Conservation (phyloP, 1,284 basidiomycete species). For the Amylostereum chailletii region DNA sequence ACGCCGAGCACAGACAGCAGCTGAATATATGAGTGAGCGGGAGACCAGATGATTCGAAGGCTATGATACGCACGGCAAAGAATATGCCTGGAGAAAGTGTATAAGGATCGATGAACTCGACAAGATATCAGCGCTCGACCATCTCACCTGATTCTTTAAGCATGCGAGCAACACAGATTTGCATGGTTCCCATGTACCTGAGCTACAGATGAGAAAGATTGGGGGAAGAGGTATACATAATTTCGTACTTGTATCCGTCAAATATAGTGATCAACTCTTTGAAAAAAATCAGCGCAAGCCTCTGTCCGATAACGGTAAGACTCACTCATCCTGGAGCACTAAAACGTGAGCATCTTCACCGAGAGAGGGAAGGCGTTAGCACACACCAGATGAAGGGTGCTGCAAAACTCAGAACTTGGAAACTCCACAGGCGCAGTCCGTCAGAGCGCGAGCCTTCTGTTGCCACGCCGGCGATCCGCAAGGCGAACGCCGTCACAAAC, state of each 20-base stretch:
- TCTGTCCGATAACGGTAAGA: conserved; percentile 1
- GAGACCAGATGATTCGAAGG: conserved; percentile 9
- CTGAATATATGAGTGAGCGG: conserved; percentile 25
- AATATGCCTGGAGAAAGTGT: conserved; percentile 50
- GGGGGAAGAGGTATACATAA: conserved; percentile 6
- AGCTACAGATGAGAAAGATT: neutral
- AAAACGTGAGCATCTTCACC: neutral
- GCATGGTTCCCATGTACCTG: conserved; percentile 78
- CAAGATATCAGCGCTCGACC: too few species aligned
- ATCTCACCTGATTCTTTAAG: conserved; percentile 65
- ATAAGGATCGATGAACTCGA: too few species aligned
- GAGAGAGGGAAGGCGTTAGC: neutral
- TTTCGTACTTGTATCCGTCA: conserved; percentile 69
- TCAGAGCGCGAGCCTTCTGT: conserved; percentile 31
- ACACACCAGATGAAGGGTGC: conserved; percentile 79
- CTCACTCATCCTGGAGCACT: conserved; percentile 68
- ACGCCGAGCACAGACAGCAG: conserved; percentile 74
- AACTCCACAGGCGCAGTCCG: conserved; percentile 57
- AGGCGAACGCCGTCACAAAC: conserved; percentile 62
- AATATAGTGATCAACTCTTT: conserved; percentile 73
- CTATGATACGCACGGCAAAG: conserved; percentile 52
- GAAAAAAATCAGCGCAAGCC: conserved; percentile 9
- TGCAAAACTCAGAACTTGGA: conserved; percentile 82
- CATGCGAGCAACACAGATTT: conserved; percentile 85
- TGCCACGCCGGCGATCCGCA: conserved; percentile 62